Conservation (phyloP, 352 stramenopile genomes). For the Pythium dissotocum region DNA sequence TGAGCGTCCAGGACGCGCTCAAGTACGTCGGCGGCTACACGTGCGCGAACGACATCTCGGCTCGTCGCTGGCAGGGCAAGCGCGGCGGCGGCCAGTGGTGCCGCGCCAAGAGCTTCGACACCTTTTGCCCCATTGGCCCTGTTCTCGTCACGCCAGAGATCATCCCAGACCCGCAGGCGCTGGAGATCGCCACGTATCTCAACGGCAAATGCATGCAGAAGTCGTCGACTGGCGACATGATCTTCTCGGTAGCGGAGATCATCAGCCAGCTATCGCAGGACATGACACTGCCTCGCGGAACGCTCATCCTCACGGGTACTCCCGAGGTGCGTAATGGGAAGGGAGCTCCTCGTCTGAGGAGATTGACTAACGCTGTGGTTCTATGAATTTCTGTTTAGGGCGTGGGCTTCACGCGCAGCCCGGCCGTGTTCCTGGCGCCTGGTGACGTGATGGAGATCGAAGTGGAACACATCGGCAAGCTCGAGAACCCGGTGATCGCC, state of each 20-base stretch:
- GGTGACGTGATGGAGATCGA: conserved; percentile 91
- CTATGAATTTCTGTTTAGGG: conserved; percentile 35
- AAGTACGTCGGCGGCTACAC: conserved; percentile 89
- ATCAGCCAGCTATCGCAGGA: conserved; percentile 91
- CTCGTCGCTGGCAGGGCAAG: conserved; percentile 86
- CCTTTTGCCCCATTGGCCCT: conserved; percentile 88
- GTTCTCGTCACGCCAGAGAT: conserved; percentile 76
- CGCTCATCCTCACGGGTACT: conserved; percentile 90
- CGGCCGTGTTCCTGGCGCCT: conserved; percentile 80
- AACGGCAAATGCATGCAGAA: conserved; percentile 87
- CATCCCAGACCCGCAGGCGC: conserved; percentile 74
- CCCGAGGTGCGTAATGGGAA: conserved; percentile 55
- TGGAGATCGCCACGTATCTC: conserved; percentile 77
- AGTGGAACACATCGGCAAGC: conserved; percentile 89
- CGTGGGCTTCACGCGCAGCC: conserved; percentile 87
- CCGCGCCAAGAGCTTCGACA: conserved; percentile 90
- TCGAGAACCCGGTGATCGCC: conserved; percentile 82
- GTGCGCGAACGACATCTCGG: conserved; percentile 87
- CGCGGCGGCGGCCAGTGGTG: conserved; percentile 89
- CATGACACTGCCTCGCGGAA: conserved; percentile 84
- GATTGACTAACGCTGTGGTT: not conserved
- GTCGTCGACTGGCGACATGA: conserved; percentile 90
- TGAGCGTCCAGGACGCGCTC: conserved; percentile 81
- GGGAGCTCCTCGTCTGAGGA: not conserved
- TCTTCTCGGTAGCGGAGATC: conserved; percentile 87